Percentiles rank a stretch among this genome's conserved stretches.
Evolutionary conservation across 163 green algal species (phyloP).

Genomic region (Smithsoniella earleae): DNA sequence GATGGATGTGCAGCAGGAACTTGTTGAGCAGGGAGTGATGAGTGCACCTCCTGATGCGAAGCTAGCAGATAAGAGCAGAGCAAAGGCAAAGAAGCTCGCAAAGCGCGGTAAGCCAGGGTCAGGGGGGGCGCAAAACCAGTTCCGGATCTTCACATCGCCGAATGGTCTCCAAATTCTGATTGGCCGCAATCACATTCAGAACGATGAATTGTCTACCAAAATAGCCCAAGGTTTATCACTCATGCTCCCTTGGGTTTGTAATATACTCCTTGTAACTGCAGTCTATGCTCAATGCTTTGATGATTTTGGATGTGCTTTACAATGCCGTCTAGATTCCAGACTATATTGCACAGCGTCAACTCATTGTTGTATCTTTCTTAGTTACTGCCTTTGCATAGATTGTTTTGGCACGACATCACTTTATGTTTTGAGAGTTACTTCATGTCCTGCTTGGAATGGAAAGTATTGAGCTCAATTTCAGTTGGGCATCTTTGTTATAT

Average conservation of each 20-base stretch:
- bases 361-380: too few relatives aligned
- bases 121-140: constrained; percentile 6
- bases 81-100: constrained; percentile 6
- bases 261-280: too few relatives aligned
- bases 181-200: constrained; percentile 7
- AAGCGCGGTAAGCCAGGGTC: neutral
- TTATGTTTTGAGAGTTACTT: too few relatives aligned
- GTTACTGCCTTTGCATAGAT: too few relatives aligned
- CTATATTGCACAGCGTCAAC: too few relatives aligned
- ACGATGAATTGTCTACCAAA: constrained; percentile 27
- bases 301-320: neutral
- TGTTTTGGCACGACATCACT: too few relatives aligned
- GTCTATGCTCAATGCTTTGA: neutral
- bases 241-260: too few relatives aligned
- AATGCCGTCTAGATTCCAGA: too few relatives aligned
- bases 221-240: constrained; percentile 12
- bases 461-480: too few relatives aligned
- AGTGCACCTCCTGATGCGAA: constrained; percentile 15
- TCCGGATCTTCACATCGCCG: neutral
- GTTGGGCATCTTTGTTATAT: too few relatives aligned
- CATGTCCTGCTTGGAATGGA: too few relatives aligned
- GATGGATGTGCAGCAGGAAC: neutral
- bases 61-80: neutral
- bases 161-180: constrained; percentile 15
- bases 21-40: constrained; percentile 19